phyloP scores from a whole-genome alignment of 352 stramenopile species.

The Pythium volutum region DNA sequence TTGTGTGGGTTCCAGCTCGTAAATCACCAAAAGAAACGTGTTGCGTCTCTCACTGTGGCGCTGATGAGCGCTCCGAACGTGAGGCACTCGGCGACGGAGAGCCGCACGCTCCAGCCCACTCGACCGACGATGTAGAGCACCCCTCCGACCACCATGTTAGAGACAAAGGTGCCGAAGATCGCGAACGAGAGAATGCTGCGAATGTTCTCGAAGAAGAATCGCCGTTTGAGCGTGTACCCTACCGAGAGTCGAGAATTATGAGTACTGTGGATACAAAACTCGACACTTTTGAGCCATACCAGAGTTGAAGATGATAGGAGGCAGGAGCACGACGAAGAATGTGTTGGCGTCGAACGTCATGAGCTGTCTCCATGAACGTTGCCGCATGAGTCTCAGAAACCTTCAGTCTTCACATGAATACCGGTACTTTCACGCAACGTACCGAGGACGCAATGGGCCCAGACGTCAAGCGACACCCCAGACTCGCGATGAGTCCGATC shows the following conservation, averaged over 20 bases:
- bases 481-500: conserved; percentile 25
- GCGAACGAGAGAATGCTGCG: conserved; percentile 65
- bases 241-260: background rate
- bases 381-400: background rate
- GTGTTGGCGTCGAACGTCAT: conserved; percentile 61
- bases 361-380: conserved; percentile 16
- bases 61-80: conserved; percentile 76
- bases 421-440: background rate
- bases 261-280: background rate
- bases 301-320: conserved; percentile 87
- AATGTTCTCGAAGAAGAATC: conserved; percentile 76
- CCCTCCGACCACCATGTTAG: conserved; percentile 45
- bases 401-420: too few relatives aligned
- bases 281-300: conserved; percentile 17
- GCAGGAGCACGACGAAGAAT: conserved; percentile 82
- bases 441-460: conserved; percentile 30
- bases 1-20: background rate
- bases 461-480: conserved; percentile 24
- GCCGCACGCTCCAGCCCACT: conserved; percentile 28
- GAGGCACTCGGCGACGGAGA: conserved; percentile 59
- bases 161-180: conserved; percentile 64
- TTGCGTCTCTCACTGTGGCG: conserved; percentile 34
- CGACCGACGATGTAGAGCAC: conserved; percentile 42
- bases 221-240: conserved; percentile 58
- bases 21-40: background rate